Conservation (phyloP, 169 alveolate genomes). For the Babesia ovata region DNA sequence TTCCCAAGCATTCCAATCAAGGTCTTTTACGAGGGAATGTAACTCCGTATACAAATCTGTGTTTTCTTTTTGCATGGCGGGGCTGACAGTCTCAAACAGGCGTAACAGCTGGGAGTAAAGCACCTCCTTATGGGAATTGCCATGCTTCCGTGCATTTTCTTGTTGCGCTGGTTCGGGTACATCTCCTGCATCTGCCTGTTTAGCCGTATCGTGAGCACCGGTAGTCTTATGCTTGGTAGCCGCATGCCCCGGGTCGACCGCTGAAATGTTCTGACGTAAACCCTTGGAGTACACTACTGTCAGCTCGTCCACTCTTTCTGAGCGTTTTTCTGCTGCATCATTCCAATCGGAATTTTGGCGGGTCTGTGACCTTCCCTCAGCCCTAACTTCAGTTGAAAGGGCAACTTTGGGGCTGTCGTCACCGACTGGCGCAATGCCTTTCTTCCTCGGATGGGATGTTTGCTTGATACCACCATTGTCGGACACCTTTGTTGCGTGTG, state of each 20-base stretch:
- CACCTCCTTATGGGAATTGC: background rate
- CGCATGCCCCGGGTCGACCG: background rate
- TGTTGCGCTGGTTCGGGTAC: background rate
- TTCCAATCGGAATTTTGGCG: no score
- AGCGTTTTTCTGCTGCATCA: background rate
- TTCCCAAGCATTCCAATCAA: constrained; percentile 8
- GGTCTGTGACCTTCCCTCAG: no score
- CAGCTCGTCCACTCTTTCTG: background rate
- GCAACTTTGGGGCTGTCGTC: background rate
- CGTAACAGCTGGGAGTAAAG: constrained; percentile 11
- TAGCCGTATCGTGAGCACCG: no score
- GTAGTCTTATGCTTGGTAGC: no score
- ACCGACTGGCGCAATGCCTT: background rate
- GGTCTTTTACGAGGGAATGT: background rate
- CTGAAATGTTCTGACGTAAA: background rate
- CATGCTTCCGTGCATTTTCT: background rate
- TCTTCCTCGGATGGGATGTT: background rate
- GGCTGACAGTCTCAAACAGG: background rate
- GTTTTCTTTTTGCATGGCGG: background rate
- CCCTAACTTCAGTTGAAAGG: no score
- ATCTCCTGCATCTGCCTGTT: background rate
- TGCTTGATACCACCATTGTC: background rate
- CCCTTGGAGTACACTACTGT: constrained; percentile 10
- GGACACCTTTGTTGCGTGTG: background rate
- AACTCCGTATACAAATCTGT: background rate